Evolutionary conservation across 2,329 filamentous ascomycete species (phyloP).

Genomic region (Penicillium glabrum): DNA sequence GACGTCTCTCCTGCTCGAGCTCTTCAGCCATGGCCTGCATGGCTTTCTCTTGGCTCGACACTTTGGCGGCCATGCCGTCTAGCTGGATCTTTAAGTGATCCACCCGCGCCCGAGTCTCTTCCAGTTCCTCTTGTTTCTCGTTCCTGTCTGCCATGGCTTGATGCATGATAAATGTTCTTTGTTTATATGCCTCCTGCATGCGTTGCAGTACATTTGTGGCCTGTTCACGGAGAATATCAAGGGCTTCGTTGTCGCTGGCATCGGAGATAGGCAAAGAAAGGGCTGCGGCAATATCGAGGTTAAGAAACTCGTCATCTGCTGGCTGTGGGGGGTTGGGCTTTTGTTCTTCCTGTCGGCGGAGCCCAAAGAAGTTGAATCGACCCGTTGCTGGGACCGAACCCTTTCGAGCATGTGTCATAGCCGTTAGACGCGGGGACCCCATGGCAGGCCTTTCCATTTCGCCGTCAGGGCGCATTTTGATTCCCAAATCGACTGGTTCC

Average conservation of each 20-base stretch:
- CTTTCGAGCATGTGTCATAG: constrained; percentile 14
- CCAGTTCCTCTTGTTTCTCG: constrained; percentile 60
- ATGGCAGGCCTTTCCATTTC: constrained; percentile 12
- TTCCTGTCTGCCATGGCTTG: constrained; percentile 56
- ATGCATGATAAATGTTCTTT: constrained; percentile 51
- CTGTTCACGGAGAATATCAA: constrained; percentile 57
- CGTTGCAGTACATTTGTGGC: constrained; percentile 56
- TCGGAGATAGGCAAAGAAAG: constrained; percentile 55
- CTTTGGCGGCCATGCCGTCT: constrained; percentile 58
- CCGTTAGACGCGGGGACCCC: constrained; percentile 9
- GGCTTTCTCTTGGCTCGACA: constrained; percentile 56
- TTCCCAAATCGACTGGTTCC: constrained; percentile 48
- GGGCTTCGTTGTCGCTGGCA: constrained; percentile 53
- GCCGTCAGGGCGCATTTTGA: constrained; percentile 28
- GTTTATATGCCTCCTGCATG: constrained; percentile 58
- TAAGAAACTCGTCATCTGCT: constrained; percentile 55
- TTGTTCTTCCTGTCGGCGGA: constrained; percentile 33
- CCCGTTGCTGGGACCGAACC: constrained; percentile 22
- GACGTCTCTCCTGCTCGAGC: constrained; percentile 45
- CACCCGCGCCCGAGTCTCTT: constrained; percentile 59
- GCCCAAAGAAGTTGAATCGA: constrained; percentile 46
- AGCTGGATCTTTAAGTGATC: constrained; percentile 61
- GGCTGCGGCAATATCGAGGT: constrained; percentile 54
- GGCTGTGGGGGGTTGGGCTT: constrained; percentile 33
- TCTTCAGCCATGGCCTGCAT: constrained; percentile 54